A percentile compares a stretch with the other conserved stretches of the same genome.
Conservation (phyloP, 2,329 filamentous ascomycete genomes). For the Elsinoe batatas region DNA sequence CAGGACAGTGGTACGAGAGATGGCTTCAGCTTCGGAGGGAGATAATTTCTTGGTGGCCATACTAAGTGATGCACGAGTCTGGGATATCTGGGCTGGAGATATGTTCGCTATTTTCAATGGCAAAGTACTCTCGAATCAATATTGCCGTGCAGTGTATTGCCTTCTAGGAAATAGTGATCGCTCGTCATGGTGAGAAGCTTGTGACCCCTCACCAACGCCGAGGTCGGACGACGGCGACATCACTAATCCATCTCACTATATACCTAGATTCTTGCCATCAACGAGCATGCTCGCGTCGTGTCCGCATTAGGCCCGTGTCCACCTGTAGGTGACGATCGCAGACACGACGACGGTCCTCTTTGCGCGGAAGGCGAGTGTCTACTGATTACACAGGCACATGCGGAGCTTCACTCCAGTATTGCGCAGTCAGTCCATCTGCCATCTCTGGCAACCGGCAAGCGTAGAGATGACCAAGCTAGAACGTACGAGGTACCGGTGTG, state of each 20-base stretch:
- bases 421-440: no score
- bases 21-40: constrained; percentile 2
- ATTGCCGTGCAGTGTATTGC: neutral
- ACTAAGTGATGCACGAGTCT: neutral
- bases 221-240: neutral
- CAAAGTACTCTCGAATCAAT: neutral
- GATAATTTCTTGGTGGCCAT: constrained; percentile 6
- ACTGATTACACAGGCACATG: no score
- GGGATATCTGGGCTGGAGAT: neutral
- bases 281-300: no score
- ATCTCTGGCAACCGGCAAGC: no score
- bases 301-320: no score
- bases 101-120: neutral
- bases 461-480: no score
- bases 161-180: neutral
- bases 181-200: neutral
- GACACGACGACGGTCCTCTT: no score
- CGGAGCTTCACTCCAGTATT: no score
- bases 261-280: no score
- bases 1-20: constrained; percentile 2
- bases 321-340: no score
- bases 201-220: neutral
- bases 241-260: neutral
- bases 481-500: no score
- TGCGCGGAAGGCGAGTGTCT: no score